Conservation (phyloP, 768 basidiomycete species). For the Mycena crocata region DNA sequence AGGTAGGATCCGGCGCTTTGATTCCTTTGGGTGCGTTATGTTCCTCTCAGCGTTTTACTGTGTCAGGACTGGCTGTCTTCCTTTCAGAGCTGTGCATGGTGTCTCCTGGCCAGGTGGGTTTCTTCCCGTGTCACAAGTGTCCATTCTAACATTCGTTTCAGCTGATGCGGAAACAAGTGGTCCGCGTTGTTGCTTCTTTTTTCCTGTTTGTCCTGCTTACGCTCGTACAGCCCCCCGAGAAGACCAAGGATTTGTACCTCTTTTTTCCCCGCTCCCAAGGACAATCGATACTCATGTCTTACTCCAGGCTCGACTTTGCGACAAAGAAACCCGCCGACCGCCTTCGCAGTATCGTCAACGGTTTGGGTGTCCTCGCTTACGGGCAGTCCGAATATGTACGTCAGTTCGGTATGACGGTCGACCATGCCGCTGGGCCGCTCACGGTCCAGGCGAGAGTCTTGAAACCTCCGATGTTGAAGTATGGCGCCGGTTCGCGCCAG, state of each 20-base stretch:
- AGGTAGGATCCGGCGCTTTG: constrained; percentile 53
- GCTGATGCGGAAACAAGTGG: constrained; percentile 76
- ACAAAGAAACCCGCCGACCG: constrained; percentile 73
- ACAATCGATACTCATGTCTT: background rate
- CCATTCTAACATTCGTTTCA: background rate
- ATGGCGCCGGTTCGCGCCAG: constrained; percentile 68
- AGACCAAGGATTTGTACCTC: constrained; percentile 62
- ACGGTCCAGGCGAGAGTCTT: constrained; percentile 72
- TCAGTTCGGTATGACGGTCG: constrained; percentile 78
- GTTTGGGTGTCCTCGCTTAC: constrained; percentile 71
- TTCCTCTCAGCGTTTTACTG: constrained; percentile 35
- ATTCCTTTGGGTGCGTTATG: constrained; percentile 57
- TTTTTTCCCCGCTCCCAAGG: too few species aligned
- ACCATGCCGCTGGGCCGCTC: constrained; percentile 58
- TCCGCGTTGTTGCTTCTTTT: constrained; percentile 57
- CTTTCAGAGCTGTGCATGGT: constrained; percentile 68
- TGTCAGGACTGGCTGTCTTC: constrained; percentile 47
- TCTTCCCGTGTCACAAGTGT: background rate
- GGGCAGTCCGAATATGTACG: constrained; percentile 81
- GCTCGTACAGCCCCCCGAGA: constrained; percentile 60
- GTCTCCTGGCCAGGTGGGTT: constrained; percentile 61
- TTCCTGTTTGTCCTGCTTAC: background rate
- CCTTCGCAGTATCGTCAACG: constrained; percentile 63
- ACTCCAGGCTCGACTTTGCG: constrained; percentile 64
- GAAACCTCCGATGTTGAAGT: constrained; percentile 72